phyloP scores from a whole-genome alignment of 78 protist genomes.

The Dictyostelium firmibasis region DNA sequence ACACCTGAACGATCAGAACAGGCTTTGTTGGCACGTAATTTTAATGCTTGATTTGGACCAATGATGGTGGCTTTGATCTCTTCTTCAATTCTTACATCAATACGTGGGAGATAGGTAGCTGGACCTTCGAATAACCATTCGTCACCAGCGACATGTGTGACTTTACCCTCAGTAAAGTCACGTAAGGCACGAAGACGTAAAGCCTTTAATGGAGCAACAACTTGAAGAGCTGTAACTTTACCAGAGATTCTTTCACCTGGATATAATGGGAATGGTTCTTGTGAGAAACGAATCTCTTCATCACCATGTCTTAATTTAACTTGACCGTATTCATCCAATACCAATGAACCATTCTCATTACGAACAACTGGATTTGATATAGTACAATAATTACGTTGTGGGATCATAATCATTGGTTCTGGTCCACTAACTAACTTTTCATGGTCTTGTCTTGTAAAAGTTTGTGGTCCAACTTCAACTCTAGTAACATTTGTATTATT shows the following conservation, averaged over 20 bases:
- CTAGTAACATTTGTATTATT: conserved; percentile 88
- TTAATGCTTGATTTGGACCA: conserved; percentile 87
- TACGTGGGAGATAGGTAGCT: conserved; percentile 72
- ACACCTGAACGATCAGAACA: conserved; percentile 62
- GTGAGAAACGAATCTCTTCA: conserved; percentile 82
- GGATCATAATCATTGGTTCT: conserved; percentile 83
- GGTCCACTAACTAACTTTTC: conserved; percentile 89
- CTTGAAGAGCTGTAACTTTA: conserved; percentile 73
- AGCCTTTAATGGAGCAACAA: conserved; percentile 83
- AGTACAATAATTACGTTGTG: conserved; percentile 89
- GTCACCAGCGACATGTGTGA: conserved; percentile 85
- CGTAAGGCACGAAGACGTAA: conserved; percentile 88
- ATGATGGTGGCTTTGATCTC: conserved; percentile 79
- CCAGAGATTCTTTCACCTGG: conserved; percentile 91
- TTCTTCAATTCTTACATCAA: conserved; percentile 82
- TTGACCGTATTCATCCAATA: conserved; percentile 77
- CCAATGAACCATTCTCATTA: conserved; percentile 41
- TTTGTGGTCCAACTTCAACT: conserved; percentile 88
- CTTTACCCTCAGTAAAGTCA: conserved; percentile 76
- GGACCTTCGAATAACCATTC: conserved; percentile 94
- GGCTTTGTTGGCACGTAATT: conserved; percentile 86
- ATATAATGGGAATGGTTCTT: conserved; percentile 91
- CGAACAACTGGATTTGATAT: conserved; percentile 86
- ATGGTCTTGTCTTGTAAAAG: conserved; percentile 91
- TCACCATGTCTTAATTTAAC: conserved; percentile 87